These are phyloP conservation scores for Nicotiana tomentosiformis DNA, from an alignment of 257 asterid genomes.

Conservation along the genomic window DNA sequence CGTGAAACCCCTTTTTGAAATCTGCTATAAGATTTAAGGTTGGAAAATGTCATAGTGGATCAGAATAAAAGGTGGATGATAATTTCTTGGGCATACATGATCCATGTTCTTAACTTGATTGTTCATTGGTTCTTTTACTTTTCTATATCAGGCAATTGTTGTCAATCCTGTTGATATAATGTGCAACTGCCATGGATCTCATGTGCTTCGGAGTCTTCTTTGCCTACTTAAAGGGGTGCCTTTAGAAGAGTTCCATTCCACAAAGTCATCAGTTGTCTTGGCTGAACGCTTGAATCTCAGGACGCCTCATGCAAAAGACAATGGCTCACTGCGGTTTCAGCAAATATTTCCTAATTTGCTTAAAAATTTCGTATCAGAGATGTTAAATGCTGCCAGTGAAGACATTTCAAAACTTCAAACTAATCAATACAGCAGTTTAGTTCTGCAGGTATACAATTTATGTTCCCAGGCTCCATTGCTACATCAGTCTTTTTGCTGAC, in stretches of 20 bases:
- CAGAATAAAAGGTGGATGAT: not conserved
- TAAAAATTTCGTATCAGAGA: slow-evolving; percentile 36
- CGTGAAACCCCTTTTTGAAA: not conserved
- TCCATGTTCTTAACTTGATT: not conserved
- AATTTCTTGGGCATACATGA: not conserved
- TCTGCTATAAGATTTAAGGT: not conserved
- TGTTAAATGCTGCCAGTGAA: slow-evolving; percentile 31
- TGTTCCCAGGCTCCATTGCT: slow-evolving; percentile 2
- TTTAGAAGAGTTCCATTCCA: slow-evolving; percentile 64
- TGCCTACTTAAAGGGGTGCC: slow-evolving; percentile 87
- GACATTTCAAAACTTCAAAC: slow-evolving; percentile 49
- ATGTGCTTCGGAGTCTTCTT: slow-evolving; percentile 83
- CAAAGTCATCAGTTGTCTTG: slow-evolving; percentile 55
- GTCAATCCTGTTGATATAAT: slow-evolving; percentile 62
- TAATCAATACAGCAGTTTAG: slow-evolving; percentile 84
- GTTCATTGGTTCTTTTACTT: not conserved
- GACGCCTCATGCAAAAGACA: slow-evolving; percentile 34
- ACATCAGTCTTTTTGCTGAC: not conserved
- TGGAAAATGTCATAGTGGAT: not conserved
- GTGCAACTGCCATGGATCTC: slow-evolving; percentile 95
- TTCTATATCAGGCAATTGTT: slow-evolving; percentile 49
- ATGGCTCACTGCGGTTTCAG: slow-evolving; percentile 25
- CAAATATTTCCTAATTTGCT: slow-evolving; percentile 65
- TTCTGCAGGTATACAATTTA: slow-evolving; percentile 65
- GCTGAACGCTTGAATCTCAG: slow-evolving; percentile 72